Conservation (phyloP, 345 rosid genomes). For the Populus euphratica region DNA sequence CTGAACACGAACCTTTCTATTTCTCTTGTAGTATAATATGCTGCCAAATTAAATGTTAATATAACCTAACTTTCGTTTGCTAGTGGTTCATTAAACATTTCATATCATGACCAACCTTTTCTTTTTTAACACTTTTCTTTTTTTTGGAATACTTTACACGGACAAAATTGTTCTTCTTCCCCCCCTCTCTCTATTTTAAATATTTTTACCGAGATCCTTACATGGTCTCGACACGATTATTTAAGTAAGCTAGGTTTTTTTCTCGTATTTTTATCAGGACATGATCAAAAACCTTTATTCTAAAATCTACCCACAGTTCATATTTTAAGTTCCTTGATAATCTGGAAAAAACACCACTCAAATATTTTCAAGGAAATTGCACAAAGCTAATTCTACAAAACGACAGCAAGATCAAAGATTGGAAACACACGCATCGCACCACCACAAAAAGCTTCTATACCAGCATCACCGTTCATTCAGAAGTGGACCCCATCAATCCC, state of each 20-base stretch:
- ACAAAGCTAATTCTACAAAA: no score
- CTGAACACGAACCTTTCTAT: no score
- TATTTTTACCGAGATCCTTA: neutral
- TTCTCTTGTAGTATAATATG: no score
- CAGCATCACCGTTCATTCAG: neutral
- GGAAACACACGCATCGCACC: neutral
- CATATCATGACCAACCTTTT: neutral
- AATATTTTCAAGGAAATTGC: no score
- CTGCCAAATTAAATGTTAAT: neutral
- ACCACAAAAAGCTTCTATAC: neutral
- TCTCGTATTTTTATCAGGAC: neutral
- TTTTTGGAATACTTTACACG: neutral
- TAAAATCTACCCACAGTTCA: neutral
- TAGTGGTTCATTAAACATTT: neutral
- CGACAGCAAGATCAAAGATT: constrained; percentile 1
- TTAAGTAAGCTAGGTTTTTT: neutral
- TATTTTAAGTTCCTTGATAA: neutral
- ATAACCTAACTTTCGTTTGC: neutral
- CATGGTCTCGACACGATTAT: neutral
- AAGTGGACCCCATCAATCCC: neutral
- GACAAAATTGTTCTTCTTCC: no score
- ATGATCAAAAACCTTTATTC: neutral
- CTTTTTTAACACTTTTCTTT: no score
- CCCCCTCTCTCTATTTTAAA: no score
- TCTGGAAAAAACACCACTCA: no score